Evolutionary conservation across 208 protist species (phyloP).

Genomic region (Trypanosoma boissoni): DNA sequence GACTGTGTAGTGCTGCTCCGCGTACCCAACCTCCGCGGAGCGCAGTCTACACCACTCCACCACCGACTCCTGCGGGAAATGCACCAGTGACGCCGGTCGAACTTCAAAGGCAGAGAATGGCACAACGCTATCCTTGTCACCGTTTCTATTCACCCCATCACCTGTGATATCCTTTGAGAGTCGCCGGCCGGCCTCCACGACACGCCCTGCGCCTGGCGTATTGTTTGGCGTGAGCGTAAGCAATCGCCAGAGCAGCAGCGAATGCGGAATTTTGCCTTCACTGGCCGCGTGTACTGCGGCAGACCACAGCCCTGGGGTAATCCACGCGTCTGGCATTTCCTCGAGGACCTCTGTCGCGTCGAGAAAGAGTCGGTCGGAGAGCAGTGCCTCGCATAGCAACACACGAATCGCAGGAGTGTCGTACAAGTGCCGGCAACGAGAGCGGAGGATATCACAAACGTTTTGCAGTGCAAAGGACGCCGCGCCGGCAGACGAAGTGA

Average conservation of each 20-base stretch:
- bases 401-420: slow-evolving; percentile 29
- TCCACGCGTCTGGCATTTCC: slow-evolving; percentile 39
- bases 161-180: slow-evolving; percentile 6
- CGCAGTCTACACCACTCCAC: slow-evolving; percentile 35
- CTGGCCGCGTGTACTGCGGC: slow-evolving; percentile 45
- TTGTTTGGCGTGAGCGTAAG: slow-evolving; percentile 24
- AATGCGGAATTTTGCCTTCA: slow-evolving; percentile 58
- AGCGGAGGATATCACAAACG: slow-evolving; percentile 14
- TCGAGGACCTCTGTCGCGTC: slow-evolving; percentile 43
- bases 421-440: slow-evolving; percentile 40
- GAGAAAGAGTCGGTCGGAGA: slow-evolving; percentile 38
- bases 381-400: slow-evolving; percentile 48
- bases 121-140: not conserved
- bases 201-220: slow-evolving; percentile 6
- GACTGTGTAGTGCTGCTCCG: slow-evolving; percentile 40
- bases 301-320: slow-evolving; percentile 56
- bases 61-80: not conserved
- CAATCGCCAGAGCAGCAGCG: slow-evolving; percentile 53
- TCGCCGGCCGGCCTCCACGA: slow-evolving; percentile 19
- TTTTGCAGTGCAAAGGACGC: slow-evolving; percentile 29
- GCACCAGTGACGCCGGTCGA: slow-evolving; percentile 11
- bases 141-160: not conserved
- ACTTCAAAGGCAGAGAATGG: slow-evolving; percentile 23
- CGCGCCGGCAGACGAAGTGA: slow-evolving; percentile 22
- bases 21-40: slow-evolving; percentile 56